Evolutionary conservation across 164 flowering plant genomes (phyloP).

Genomic region (Vitis rotundifolia): DNA sequence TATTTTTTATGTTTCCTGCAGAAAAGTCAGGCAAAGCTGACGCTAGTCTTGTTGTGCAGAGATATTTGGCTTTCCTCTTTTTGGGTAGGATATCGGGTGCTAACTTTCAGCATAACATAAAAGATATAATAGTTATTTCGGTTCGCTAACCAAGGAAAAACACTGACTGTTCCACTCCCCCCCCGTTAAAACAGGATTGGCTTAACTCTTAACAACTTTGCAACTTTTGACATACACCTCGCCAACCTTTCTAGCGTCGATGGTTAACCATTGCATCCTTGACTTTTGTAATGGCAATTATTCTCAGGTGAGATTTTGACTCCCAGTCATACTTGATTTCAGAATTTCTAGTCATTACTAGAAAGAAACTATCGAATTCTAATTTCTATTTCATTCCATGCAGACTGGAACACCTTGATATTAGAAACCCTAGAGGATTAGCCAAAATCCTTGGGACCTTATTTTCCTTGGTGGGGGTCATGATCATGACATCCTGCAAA

Average conservation of each 20-base stretch:
- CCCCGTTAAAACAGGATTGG: slow-evolving; percentile 46
- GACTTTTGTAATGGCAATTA: slow-evolving; percentile 67
- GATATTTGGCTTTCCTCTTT: slow-evolving; percentile 67
- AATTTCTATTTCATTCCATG: background rate
- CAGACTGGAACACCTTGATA: slow-evolving; percentile 63
- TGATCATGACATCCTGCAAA: slow-evolving; percentile 74
- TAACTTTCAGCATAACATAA: too few species aligned
- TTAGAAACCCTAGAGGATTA: slow-evolving; percentile 48
- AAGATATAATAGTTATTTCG: too few species aligned
- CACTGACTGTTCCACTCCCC: too few species aligned
- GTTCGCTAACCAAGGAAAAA: too few species aligned
- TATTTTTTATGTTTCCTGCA: slow-evolving; percentile 29
- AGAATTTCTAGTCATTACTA: too few species aligned
- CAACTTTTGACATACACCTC: slow-evolving; percentile 79
- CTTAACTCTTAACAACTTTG: slow-evolving; percentile 70
- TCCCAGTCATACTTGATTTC: background rate
- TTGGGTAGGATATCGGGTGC: slow-evolving; percentile 50
- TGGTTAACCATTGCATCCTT: slow-evolving; percentile 65
- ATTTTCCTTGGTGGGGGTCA: slow-evolving; percentile 72
- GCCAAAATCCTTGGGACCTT: slow-evolving; percentile 75
- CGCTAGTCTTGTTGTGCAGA: slow-evolving; percentile 60
- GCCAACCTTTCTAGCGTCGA: slow-evolving; percentile 57
- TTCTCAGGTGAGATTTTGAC: slow-evolving; percentile 46
- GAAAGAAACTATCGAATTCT: too few species aligned
- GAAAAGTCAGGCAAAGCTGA: slow-evolving; percentile 67